Percentiles rank a stretch among this genome's conserved stretches.
Evolutionary conservation across 108 stramenopile genomes (phyloP).

Genomic region (Cyclotella choctawhatcheeana): DNA sequence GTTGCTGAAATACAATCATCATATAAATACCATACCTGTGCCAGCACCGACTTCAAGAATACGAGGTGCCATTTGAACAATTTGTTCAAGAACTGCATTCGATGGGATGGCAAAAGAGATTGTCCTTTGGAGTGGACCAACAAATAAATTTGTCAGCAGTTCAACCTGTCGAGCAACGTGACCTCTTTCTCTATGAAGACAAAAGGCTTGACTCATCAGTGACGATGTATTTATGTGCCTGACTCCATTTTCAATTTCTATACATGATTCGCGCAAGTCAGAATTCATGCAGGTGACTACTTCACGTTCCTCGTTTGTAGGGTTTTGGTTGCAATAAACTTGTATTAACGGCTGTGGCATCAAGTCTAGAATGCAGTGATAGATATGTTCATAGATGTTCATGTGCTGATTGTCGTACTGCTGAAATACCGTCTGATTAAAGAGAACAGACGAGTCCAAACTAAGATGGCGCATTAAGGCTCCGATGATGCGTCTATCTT

Average conservation of each 20-base stretch:
- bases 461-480: constrained; percentile 35
- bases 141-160: constrained; percentile 37
- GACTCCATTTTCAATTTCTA: constrained; percentile 18
- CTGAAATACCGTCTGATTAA: constrained; percentile 12
- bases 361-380: constrained; percentile 33
- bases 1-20: no score
- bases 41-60: constrained; percentile 67
- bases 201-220: constrained; percentile 32
- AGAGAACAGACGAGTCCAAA: constrained; percentile 30
- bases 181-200: constrained; percentile 34
- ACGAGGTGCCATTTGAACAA: constrained; percentile 28
- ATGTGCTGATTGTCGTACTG: constrained; percentile 5
- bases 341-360: constrained; percentile 26
- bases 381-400: constrained; percentile 40
- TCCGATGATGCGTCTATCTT: constrained; percentile 35
- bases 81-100: constrained; percentile 32
- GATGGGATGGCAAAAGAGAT: constrained; percentile 56
- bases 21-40: no score
- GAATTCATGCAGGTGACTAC: constrained; percentile 34
- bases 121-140: constrained; percentile 44
- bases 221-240: constrained; percentile 31
- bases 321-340: constrained; percentile 42
- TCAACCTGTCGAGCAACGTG: constrained; percentile 35
- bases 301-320: constrained; percentile 35
- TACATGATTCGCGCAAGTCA: constrained; percentile 18